A percentile compares a stretch with the other conserved stretches of the same genome.
Conservation (phyloP, 306 rosid species). For the Cicer judaicum region DNA sequence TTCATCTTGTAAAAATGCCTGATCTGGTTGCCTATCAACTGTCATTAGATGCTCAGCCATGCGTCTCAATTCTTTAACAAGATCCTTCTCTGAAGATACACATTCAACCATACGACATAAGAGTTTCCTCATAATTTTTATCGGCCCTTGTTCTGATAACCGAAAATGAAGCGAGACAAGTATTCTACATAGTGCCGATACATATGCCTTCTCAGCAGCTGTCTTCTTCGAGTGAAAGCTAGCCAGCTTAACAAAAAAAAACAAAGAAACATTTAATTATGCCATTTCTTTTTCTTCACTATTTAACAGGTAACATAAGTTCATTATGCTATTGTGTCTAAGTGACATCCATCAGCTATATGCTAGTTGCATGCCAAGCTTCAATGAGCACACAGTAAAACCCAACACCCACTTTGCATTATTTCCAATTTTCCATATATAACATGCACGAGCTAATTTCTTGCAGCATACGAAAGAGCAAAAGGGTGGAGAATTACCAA, state of each 20-base stretch:
- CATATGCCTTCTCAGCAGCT: slow-evolving; percentile 81
- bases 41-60: slow-evolving; percentile 72
- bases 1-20: slow-evolving; percentile 58
- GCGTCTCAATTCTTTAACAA: slow-evolving; percentile 54
- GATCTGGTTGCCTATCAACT: slow-evolving; percentile 62
- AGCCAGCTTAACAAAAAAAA: slow-evolving; percentile 57
- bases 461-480: slow-evolving; percentile 29
- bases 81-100: slow-evolving; percentile 55
- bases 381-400: slow-evolving; percentile 15
- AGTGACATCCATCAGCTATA: slow-evolving; percentile 6
- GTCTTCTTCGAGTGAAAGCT: slow-evolving; percentile 77
- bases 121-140: slow-evolving; percentile 74
- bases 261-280: slow-evolving; percentile 2
- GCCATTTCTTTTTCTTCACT: slow-evolving; percentile 13
- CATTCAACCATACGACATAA: slow-evolving; percentile 47
- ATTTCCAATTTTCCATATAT: not conserved
- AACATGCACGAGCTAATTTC: slow-evolving; percentile 3
- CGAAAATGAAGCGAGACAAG: slow-evolving; percentile 79
- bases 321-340: slow-evolving; percentile 9
- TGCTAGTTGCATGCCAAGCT: slow-evolving; percentile 27
- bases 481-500: slow-evolving; percentile 13
- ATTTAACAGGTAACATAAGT: not conserved
- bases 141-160: slow-evolving; percentile 71
- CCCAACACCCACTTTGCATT: not conserved
- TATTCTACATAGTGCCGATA: slow-evolving; percentile 69